Percentiles rank a stretch among this genome's conserved stretches.
phyloP scores from a whole-genome alignment of 2,329 filamentous ascomycete genomes.

The Xylariaceae sp. region DNA sequence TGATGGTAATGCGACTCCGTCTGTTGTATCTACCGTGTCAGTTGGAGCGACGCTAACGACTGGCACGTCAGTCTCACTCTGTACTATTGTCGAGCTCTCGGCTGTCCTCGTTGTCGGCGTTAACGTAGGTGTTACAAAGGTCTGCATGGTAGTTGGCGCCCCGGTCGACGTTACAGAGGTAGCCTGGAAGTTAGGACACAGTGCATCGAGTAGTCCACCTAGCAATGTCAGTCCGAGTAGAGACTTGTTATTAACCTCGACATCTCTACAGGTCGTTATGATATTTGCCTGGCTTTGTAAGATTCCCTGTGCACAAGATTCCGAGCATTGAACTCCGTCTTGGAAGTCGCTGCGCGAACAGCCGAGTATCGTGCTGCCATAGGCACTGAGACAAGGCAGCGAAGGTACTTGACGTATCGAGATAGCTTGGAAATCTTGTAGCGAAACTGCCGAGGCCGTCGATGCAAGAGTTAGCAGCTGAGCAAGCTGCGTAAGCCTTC shows the following conservation, averaged over 20 bases:
- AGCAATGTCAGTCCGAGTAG: constrained; percentile 27
- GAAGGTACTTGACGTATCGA: constrained; percentile 28
- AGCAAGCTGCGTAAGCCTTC: constrained; percentile 19
- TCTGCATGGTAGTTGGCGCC: constrained; percentile 19
- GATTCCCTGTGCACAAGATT: constrained; percentile 27
- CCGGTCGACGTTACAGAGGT: constrained; percentile 26
- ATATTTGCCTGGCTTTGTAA: constrained; percentile 18
- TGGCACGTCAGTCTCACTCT: constrained; percentile 4
- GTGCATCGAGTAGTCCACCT: constrained; percentile 24
- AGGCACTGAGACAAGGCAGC: constrained; percentile 26
- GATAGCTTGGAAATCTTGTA: constrained; percentile 30
- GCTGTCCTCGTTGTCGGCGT: constrained; percentile 10
- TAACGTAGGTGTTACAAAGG: constrained; percentile 13
- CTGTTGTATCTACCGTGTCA: neutral
- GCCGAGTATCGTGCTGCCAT: constrained; percentile 25
- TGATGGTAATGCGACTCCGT: neutral
- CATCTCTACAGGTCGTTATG: constrained; percentile 20
- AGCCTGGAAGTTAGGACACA: constrained; percentile 26
- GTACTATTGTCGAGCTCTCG: constrained; percentile 1
- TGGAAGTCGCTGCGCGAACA: constrained; percentile 27
- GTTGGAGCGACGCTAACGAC: constrained; percentile 4
- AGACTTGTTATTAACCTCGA: constrained; percentile 24
- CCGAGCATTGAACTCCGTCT: constrained; percentile 26
- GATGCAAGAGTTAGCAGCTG: constrained; percentile 23
- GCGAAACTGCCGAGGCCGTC: constrained; percentile 26